phyloP scores from a whole-genome alignment of 1,284 basidiomycete genomes.

The Tetrapyrgos nigripes region DNA sequence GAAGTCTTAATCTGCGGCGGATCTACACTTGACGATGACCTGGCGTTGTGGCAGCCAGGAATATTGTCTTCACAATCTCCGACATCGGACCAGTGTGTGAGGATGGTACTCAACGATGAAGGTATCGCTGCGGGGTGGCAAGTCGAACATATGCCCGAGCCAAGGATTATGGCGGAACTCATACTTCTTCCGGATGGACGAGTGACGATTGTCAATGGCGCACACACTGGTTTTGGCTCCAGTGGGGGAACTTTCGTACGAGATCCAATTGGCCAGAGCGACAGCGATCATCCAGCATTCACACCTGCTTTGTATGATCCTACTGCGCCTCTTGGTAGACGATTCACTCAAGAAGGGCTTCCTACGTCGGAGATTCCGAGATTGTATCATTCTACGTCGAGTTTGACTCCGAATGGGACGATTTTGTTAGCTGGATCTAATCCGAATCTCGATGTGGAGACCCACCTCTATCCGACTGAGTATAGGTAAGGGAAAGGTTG shows the following conservation, averaged over 20 bases:
- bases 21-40: constrained; percentile 28
- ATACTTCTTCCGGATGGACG: constrained; percentile 54
- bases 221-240: constrained; percentile 55
- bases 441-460: constrained; percentile 56
- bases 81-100: constrained; percentile 42
- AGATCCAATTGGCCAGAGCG: constrained; percentile 41
- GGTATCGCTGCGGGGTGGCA: constrained; percentile 39
- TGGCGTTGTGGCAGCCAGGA: constrained; percentile 18
- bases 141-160: constrained; percentile 34
- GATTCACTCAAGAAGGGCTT: constrained; percentile 47
- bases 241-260: constrained; percentile 49
- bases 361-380: constrained; percentile 42
- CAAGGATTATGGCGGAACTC: constrained; percentile 45
- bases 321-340: constrained; percentile 40
- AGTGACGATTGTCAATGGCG: constrained; percentile 51
- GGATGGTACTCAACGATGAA: constrained; percentile 36
- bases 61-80: constrained; percentile 39
- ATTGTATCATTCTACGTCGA: constrained; percentile 45
- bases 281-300: constrained; percentile 47
- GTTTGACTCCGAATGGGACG: constrained; percentile 35
- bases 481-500: constrained; percentile 15
- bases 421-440: constrained; percentile 48
- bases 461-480: constrained; percentile 53
- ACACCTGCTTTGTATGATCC: constrained; percentile 55
- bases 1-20: constrained; percentile 53